Percentiles rank a stretch among this genome's conserved stretches.
Evolutionary conservation across 2,329 filamentous ascomycete genomes (phyloP).

Genomic region (Arthroderma sp.): DNA sequence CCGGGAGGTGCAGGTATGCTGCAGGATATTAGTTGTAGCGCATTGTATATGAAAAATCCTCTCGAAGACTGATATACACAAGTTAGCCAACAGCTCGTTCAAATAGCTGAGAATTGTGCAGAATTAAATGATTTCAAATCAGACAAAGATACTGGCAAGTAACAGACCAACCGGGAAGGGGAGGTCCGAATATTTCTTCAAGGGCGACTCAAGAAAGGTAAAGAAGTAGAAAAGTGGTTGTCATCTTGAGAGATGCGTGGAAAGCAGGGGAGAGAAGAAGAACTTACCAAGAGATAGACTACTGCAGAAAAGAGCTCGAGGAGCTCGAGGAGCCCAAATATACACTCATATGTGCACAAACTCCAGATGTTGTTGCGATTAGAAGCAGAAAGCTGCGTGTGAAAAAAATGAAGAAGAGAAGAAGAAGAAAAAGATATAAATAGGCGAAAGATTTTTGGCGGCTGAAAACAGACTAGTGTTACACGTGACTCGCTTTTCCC

Average conservation of each 20-base stretch:
- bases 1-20: not conserved
- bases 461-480: too few relatives aligned
- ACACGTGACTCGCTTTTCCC: not conserved
- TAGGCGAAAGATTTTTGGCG: not conserved
- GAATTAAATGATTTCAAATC: constrained; percentile 24
- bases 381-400: not conserved
- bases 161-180: constrained; percentile 52
- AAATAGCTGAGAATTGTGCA: too few relatives aligned
- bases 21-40: too few relatives aligned
- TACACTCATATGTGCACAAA: too few relatives aligned
- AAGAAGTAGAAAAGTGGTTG: constrained; percentile 48
- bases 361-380: not conserved
- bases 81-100: too few relatives aligned
- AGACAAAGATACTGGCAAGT: constrained; percentile 62
- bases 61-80: too few relatives aligned
- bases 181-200: constrained; percentile 51
- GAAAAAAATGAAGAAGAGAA: constrained; percentile 10
- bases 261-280: constrained; percentile 5
- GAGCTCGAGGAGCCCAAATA: too few relatives aligned
- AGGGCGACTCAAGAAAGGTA: constrained; percentile 50
- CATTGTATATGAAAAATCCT: too few relatives aligned
- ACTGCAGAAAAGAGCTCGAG: too few relatives aligned
- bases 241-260: constrained; percentile 40
- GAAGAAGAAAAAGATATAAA: constrained; percentile 7
- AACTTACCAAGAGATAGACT: not conserved